Evolutionary conservation across 2,329 filamentous ascomycete species (phyloP), one percentile per base, ranked within the genome.

Genomic region (Penicillium verrucosum): DNA sequence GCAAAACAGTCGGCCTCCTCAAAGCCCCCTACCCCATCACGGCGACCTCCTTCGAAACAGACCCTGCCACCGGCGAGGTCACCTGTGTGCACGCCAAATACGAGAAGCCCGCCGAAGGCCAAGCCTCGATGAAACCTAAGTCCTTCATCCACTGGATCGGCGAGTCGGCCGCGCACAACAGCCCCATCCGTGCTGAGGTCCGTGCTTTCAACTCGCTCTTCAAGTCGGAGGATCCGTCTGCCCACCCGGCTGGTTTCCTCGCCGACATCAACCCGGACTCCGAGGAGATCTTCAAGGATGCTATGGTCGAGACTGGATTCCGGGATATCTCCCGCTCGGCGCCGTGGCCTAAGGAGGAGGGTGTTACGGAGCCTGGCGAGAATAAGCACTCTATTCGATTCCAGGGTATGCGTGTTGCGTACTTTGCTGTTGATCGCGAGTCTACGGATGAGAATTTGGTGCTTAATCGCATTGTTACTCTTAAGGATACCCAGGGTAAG

Each of bases 101-200:
- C 53, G 88, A 90, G 60, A 89, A 88, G 63, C 82, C 82, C 32
- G 75, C 76, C 57, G 88, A 90, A 59, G 84, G 81, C 18, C 86
- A 87, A 69, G 84, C 85, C 66, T 66, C 74, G 56, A 78, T 78
- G 66, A 81, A 81, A 58, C 85, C 88, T 41, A 93, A 95, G 77
- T 87, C 91, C 0, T 83, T 80, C 70, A 96, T 97, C 71, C 92
- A 96, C 70, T 97, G 93, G 93, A 89, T 96, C 6, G 85, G 86
- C 5, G 84, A 86, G 38, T 87, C 85, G 1, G 83, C 87, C 0
- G 81, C 81, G 14, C 85, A 85, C 63, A 76, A 78, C 36, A 81
- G 82, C 38, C 83, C 83, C 4, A 77, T 87, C 58, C 80, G 78
- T 53, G 87, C 88, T 12, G 89, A 92, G 73, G 89, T 86, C 41